A percentile compares a stretch with the other conserved stretches of the same genome.
These are phyloP conservation scores for Aspergillus ustus DNA, from an alignment of 2,329 filamentous ascomycete species.

Conservation along the genomic window DNA sequence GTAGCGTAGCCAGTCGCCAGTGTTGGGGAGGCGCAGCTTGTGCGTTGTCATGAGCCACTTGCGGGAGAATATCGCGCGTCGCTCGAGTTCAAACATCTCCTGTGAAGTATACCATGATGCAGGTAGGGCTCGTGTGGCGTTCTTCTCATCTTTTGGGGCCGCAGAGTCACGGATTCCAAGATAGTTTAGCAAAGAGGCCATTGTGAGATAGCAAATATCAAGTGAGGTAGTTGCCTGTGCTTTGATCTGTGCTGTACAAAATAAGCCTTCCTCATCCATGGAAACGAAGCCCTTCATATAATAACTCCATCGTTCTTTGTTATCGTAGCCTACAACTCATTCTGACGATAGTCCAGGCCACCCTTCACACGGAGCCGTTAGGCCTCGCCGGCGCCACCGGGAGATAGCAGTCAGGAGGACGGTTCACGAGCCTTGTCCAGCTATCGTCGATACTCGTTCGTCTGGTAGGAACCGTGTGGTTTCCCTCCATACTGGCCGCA, in stretches of 20 bases:
- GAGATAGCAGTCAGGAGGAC: background rate
- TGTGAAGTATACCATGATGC: constrained; percentile 54
- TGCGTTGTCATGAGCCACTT: constrained; percentile 52
- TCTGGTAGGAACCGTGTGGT: too few relatives aligned
- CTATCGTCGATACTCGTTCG: too few relatives aligned
- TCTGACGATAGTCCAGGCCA: background rate
- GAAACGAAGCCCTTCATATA: background rate
- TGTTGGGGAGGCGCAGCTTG: constrained; percentile 53
- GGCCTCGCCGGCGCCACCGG: background rate
- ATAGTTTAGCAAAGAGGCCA: constrained; percentile 32
- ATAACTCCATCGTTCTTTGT: background rate
- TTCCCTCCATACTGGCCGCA: too few relatives aligned
- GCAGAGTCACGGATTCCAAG: constrained; percentile 35
- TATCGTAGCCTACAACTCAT: background rate
- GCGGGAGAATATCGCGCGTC: constrained; percentile 62
- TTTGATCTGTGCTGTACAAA: too few relatives aligned
- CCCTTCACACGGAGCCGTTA: background rate
- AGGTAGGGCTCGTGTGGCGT: constrained; percentile 51
- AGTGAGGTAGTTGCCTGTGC: too few relatives aligned
- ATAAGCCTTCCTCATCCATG: background rate
- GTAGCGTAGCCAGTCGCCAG: constrained; percentile 62
- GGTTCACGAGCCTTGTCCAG: background rate
- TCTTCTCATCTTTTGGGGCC: constrained; percentile 28
- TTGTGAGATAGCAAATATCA: background rate
- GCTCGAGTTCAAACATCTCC: constrained; percentile 60